Base-by-base conservation (phyloP, 192 early-diverging fungal species). In the Backusella westeae region DNA sequence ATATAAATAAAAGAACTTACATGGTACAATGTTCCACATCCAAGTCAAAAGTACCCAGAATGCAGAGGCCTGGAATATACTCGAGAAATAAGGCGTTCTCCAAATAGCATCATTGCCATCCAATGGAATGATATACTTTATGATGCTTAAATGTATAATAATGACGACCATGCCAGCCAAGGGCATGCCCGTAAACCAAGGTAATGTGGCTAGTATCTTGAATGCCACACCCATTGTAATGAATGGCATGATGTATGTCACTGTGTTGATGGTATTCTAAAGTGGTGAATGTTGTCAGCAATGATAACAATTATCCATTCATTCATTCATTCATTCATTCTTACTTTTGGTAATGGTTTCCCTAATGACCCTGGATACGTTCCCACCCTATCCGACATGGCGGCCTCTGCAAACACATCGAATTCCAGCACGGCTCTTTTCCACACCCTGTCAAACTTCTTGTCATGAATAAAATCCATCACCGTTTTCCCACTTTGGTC, bases 21-120 rank as follows among this genome's bases (percentile, higher is more conserved):
- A 86, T 42, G 90, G 91, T 9, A 96, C 75, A 17, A 96, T 80
- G 8, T 80, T 82, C 15, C 82, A 67, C 7, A 89, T 14, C 94
- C 94, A 98, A 4, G 88, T 86, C 23, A 90, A 26, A 21, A 88
- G 75, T 3, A 91, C 89, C 80, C 87, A 93, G 72, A 97, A 86
- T 19, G 95, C 86, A 1, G 93, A 93, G 5, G 95, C 86, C 83
- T 99, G 97, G 77, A 95, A 95, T 75, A 99, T 90, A 44, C 91
- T 88, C 2, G 93, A 92, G 70, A 92, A 87, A 73, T 95, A 95
- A 0, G 97, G 97, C 41, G 95, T 95, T 74, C 86, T 81, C 73
- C 89, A 84, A 66, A 98, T 80, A 7, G 87, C 84, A 73, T 87
- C 85, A 12, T 84, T 81, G 1, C 75, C 77, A 53, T 80, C 77